These are phyloP conservation scores for Zygotorulaspora florentina DNA, from an alignment of 805 yeast species.

Conservation along the genomic window DNA sequence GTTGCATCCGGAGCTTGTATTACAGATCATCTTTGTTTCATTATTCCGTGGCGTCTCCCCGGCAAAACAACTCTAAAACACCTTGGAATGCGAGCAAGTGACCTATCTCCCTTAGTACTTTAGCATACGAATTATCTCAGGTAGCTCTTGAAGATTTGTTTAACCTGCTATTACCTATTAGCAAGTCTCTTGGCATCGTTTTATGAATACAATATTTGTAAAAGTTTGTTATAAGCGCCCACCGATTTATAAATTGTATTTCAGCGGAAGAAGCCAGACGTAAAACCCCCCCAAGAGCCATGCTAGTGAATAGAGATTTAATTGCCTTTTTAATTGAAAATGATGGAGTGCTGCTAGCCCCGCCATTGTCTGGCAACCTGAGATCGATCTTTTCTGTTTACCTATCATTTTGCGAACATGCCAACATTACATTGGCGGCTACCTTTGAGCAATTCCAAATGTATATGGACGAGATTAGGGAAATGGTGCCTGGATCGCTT, in stretches of 20 bases:
- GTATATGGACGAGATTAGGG: constrained; percentile 13
- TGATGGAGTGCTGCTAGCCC: constrained; percentile 16
- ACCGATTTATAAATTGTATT: background rate
- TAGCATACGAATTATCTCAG: too few relatives aligned
- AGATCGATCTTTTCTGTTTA: constrained; percentile 22
- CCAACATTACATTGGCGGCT: background rate
- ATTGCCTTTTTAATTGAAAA: constrained; percentile 25
- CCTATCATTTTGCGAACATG: constrained; percentile 6
- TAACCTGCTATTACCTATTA: too few relatives aligned
- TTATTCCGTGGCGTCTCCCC: too few relatives aligned
- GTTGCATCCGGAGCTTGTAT: too few relatives aligned
- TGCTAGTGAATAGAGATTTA: constrained; percentile 12
- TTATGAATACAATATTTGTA: background rate
- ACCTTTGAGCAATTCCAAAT: constrained; percentile 14
- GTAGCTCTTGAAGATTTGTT: too few relatives aligned
- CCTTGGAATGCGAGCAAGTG: too few relatives aligned
- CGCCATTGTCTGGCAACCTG: constrained; percentile 28
- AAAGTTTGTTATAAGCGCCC: background rate
- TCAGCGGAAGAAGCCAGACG: background rate
- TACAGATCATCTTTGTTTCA: too few relatives aligned
- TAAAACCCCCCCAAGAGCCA: background rate
- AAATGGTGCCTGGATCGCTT: constrained; percentile 18
- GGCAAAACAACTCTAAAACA: too few relatives aligned
- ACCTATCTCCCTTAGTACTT: too few relatives aligned
- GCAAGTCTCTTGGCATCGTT: too few relatives aligned